Base-by-base conservation (phyloP, 164 flowering plant genomes). In the Saururus chinensis region DNA sequence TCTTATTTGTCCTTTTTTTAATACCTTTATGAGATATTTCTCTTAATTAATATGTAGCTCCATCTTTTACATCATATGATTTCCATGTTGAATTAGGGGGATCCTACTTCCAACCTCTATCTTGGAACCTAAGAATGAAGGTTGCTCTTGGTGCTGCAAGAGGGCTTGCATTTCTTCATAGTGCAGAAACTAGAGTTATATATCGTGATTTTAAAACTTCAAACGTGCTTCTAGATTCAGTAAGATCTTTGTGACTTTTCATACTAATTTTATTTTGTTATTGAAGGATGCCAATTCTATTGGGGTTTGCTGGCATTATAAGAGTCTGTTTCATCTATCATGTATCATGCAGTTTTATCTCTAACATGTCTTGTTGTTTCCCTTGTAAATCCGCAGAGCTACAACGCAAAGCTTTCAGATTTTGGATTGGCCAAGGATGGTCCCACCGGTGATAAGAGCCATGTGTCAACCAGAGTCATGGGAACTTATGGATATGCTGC, bases 391-490 rank as follows among this genome's bases (percentile, higher is more conserved):
- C 68, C 8, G 56, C 84, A 89, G 96, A 65, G 74, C 45, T 84
- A 84, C 66, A 79, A 81, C 65, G 90, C 87, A 8, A 86, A 84
- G 72, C 89, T 89, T 45, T 86, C 96, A 59, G 96, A 89, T 81
- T 89, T 89, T 67, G 96, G 96, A 54, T 67, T 89, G 75, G 96
- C 96, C 51, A 86, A 86, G 76, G 96, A 89, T 68, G 96, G 91
- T 4, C 96, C 96, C 56, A 77, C 80, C 1, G 96, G 85, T 45
- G 83, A 80, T 48, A 76, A 73, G 75, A 89, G 92, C 72, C 85
- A 89, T 64, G 92, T 89, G 30, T 86, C 92, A 13, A 89, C 96
- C 1, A 78, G 96, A 72, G 79, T 89, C 24, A 89, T 89, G 96
- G 96, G 96, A 9, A 89, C 96, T 41, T 86, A 77, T 65, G 96